Base-by-base conservation (phyloP, 441 rosid genomes). In the Eutrema salsugineum region DNA sequence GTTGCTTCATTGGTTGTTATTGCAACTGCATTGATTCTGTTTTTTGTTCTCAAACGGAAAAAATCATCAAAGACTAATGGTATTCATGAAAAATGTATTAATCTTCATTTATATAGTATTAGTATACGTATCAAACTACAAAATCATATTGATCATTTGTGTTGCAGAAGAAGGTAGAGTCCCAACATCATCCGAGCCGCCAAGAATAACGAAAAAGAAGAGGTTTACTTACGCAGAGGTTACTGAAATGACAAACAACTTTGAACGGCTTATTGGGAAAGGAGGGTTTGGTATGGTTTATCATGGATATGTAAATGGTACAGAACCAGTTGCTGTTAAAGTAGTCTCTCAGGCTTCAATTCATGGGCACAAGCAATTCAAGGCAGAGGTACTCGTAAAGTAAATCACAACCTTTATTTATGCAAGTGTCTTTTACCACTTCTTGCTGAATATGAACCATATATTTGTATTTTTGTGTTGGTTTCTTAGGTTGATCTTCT, bases 281-380 rank as follows among this genome's bases (percentile, higher is more conserved):
- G 82, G 83, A 78, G 80, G 82, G 4, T 82, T 79, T 12, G 82
- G 80, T 57, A 78, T 67, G 58, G 87, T 83, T 60, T 83, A 79
- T 75, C 82, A 71, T 22, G 82, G 85, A 43, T 77, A 10, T 64
- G 75, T 77, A 8, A 59, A 77, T 66, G 80, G 67, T 10, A 49
- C 50, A 49, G 79, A 77, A 19, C 79, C 36, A 66, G 85, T 77
- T 1, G 83, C 83, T 24, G 87, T 83, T 35, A 81, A 79, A 59
- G 66, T 84, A 71, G 67, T 84, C 1, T 77, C 82, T 48, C 66
- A 66, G 8, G 35, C 78, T 50, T 80, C 85, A 30, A 44, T 0
- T 7, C 81, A 81, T 48, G 79, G 85, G 2, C 59, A 69, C 15
- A 78, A 77, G 72, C 59, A 81, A 36, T 84, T 84, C 53, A 76